Evolutionary conservation across 2,329 filamentous ascomycete genomes (phyloP).

Genomic region (Colletotrichum theobromicola): DNA sequence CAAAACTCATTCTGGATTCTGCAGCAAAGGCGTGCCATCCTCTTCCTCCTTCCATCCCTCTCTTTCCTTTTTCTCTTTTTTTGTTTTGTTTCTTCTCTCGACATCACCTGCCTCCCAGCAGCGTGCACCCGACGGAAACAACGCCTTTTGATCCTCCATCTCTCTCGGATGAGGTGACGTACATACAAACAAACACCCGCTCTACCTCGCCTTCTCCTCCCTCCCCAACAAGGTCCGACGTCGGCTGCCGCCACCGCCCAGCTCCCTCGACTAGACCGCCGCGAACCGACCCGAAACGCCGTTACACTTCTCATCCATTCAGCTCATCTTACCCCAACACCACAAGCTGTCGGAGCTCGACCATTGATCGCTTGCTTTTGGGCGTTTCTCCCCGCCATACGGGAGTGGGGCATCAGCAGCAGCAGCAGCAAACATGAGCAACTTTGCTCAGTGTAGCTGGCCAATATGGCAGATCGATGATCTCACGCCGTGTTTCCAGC

Average conservation of each 20-base stretch:
- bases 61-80: background rate
- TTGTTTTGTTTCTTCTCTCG: background rate
- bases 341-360: background rate
- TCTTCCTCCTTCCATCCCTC: background rate
- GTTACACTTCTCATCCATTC: background rate
- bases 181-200: background rate
- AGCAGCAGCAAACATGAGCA: slow-evolving; percentile 40
- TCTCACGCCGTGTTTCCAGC: slow-evolving; percentile 66
- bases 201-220: background rate
- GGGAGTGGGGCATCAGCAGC: slow-evolving; percentile 22
- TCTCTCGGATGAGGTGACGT: background rate
- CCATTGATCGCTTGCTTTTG: slow-evolving; percentile 13
- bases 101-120: background rate
- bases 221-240: background rate
- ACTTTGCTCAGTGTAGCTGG: slow-evolving; percentile 59
- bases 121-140: background rate
- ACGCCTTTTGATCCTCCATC: background rate
- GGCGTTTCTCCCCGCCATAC: slow-evolving; percentile 8
- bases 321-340: slow-evolving; percentile 8
- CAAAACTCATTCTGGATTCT: background rate
- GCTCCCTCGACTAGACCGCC: background rate
- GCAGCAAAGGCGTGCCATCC: slow-evolving; percentile 1
- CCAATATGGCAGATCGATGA: slow-evolving; percentile 69
- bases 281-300: slow-evolving; percentile 14
- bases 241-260: slow-evolving; percentile 1